Base-by-base conservation (phyloP, 2,329 filamentous ascomycete genomes). In the Geosmithia morbida region DNA sequence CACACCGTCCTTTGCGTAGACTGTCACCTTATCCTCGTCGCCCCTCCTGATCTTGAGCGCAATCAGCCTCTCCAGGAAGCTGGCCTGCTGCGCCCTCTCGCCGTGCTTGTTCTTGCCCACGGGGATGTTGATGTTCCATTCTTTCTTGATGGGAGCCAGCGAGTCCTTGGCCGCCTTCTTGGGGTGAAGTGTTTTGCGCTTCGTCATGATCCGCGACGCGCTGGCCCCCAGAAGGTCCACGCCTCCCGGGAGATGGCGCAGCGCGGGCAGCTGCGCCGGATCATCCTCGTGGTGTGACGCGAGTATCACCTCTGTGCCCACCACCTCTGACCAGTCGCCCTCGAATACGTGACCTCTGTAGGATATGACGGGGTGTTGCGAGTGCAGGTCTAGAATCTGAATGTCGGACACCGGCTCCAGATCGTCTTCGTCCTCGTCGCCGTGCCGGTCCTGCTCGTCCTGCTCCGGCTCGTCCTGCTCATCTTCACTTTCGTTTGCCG, bases 231-330 rank as follows among this genome's bases (percentile, higher is more conserved):
- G 66, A 4, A 94, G 68, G 57, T 89, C 83, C 39, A 86, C 79
- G 20, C 76, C 72, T 19, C 74, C 69, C 30, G 66, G 67, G 22
- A 77, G 70, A 20, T 69, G 65, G n/a, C 71, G 73, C 40, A 75
- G 59, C 8, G 62, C 61, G 3, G 74, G 72, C 2, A 74, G 60
- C 8, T 60, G 59, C 10, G 33, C 11, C 10, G 11, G 11, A 11
- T 37, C 33, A 8, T 30, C 29, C 10, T 48, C 13, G 18, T 26
- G 41, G 11, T 70, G 74, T 16, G 64, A 64, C 1, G 72, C 73
- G 56, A 96, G 83, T 41, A 94, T 75, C 52, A 89, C 68, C 54
- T 94, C 87, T 0, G 88, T 94, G 37, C 90, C 90, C 42, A 94
- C 77, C 50, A 87, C 83, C 51, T 85, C 79, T 11, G 79, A 76